These are phyloP conservation scores for Knoxdaviesia capensis DNA, from an alignment of 2,329 filamentous ascomycete genomes.

Conservation along the genomic window DNA sequence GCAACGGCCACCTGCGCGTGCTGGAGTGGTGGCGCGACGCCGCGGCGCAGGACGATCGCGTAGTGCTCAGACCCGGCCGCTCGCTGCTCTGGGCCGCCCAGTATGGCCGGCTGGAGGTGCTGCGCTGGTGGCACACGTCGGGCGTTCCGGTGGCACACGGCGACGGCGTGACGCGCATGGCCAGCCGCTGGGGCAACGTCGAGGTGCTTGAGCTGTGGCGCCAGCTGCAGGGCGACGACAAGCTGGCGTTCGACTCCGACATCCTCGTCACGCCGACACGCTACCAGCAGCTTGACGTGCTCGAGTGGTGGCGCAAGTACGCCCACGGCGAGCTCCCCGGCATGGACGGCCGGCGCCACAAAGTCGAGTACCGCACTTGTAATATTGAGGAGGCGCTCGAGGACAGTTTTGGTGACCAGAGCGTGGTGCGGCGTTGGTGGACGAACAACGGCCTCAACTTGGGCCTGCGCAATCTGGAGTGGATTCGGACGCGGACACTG, in stretches of 20 bases:
- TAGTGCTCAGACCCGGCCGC: conserved; percentile 60
- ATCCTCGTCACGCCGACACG: conserved; percentile 75
- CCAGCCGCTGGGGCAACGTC: conserved; percentile 69
- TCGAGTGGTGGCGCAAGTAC: conserved; percentile 82
- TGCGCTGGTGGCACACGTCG: conserved; percentile 76
- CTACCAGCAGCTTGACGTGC: conserved; percentile 61
- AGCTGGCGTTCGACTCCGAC: conserved; percentile 59
- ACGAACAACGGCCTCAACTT: conserved; percentile 64
- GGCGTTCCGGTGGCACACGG: conserved; percentile 62
- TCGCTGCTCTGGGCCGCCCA: conserved; percentile 70
- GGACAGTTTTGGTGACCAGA: conserved; percentile 59
- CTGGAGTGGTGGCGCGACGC: conserved; percentile 85
- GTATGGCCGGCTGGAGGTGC: conserved; percentile 54
- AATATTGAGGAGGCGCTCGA: conserved; percentile 91
- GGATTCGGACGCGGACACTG: conserved; percentile 66
- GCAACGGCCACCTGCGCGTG: conserved; percentile 65
- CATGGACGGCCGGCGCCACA: conserved; percentile 35
- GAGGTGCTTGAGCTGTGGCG: conserved; percentile 72
- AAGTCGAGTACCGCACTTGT: conserved; percentile 84
- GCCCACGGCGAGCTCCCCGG: conserved; percentile 32
- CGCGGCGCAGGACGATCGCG: conserved; percentile 33
- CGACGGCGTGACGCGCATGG: conserved; percentile 66
- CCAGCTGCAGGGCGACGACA: conserved; percentile 40
- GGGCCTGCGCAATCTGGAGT: conserved; percentile 66
- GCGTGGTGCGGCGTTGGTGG: conserved; percentile 71